Conservation (phyloP, 768 basidiomycete genomes). For the Tremella yokohamensis region DNA sequence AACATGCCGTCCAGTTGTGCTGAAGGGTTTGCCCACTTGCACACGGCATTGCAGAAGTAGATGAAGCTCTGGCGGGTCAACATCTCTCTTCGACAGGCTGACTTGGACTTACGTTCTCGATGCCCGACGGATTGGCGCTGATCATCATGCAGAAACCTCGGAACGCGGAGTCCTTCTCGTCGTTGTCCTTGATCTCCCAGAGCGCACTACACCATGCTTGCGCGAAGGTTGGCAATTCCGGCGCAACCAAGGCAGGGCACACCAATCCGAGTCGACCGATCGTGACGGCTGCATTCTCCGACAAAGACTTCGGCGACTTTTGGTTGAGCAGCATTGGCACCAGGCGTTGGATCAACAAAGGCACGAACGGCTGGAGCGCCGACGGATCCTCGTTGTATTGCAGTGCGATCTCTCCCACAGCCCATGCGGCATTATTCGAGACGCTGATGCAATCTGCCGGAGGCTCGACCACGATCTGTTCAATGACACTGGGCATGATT, state of each 20-base stretch:
- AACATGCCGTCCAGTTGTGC: constrained; percentile 91
- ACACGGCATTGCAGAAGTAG: constrained; percentile 98
- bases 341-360: constrained; percentile 76
- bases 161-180: constrained; percentile 99
- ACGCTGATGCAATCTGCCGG: constrained; percentile 92
- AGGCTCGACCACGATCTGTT: constrained; percentile 88
- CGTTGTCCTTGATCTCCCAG: constrained; percentile 97
- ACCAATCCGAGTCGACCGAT: constrained; percentile 94
- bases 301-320: constrained; percentile 86
- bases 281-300: constrained; percentile 97
- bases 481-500: constrained; percentile 83
- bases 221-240: constrained; percentile 82
- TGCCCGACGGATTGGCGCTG: constrained; percentile 87
- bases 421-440: constrained; percentile 99
- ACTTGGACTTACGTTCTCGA: constrained; percentile 68
- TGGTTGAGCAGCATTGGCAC: constrained; percentile 89
- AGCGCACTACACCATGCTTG: constrained; percentile 95
- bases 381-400: constrained; percentile 58
- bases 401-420: constrained; percentile 95
- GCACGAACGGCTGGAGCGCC: constrained; percentile 77
- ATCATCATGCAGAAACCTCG: constrained; percentile 93
- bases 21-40: constrained; percentile 90
- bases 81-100: neutral
- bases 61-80: constrained; percentile 67
- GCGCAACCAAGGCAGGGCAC: constrained; percentile 82